Base-by-base conservation (phyloP, 1,284 basidiomycete genomes). In the Apiotrichum domesticum region DNA sequence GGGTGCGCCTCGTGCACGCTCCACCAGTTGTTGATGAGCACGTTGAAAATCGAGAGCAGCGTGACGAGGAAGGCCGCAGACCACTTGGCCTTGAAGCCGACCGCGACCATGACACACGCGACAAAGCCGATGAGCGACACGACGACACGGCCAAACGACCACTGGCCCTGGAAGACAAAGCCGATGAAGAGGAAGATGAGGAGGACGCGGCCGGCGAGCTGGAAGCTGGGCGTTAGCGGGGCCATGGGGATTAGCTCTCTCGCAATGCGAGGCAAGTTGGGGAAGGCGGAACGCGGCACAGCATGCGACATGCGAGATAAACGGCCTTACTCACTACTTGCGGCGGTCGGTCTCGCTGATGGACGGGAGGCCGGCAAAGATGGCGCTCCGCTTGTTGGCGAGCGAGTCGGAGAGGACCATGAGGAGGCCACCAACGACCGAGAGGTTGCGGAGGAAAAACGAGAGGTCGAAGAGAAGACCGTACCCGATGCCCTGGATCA, bases 11-110 rank as follows among this genome's bases (percentile, higher is more conserved):
- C 83, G 76, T 93, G 87, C n/a, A 98, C 86, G 65, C 84, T 87
- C 96, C 95, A 98, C 87, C 90, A 99, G 79, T 97, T 97, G 83
- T 99, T 99, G 78, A 92, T 90, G 69, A 95, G 88, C 39, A 98
- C 88, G 76, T 99, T 99, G 86, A 98, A 96, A 63, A 91, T 77
- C 72, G 87, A 90, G 66, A 99, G 80, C 6, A 95, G 83, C 65
- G 96, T 77, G 59, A 98, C 93, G 58, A 99, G 84, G 86, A 98
- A 98, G n/a, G 86, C 84, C 3, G 95, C 95, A 13, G 90, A 92
- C 91, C 93, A 97, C 77, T 97, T 95, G 68, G 96, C 95, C 80
- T 98, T 98, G 85, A 98, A 98, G 50, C 96, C 96, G 62, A 98
- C 84, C 9, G 94, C 96, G 54, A 99, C 94, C 91, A 97, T 97